Evolutionary conservation across 768 basidiomycete genomes (phyloP).

Genomic region (Suillus hirtellus): DNA sequence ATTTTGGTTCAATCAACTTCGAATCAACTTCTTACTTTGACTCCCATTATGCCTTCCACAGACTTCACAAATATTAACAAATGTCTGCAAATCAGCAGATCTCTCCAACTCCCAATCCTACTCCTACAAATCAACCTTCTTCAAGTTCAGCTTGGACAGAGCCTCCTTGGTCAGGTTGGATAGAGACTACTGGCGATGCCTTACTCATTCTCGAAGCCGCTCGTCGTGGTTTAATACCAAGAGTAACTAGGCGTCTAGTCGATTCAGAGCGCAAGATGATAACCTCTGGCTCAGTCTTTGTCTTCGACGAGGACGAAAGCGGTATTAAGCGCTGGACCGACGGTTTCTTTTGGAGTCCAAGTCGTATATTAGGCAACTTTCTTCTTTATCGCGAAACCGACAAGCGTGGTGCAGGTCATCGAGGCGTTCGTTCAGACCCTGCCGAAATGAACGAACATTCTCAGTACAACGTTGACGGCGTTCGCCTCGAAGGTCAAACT

Average conservation of each 20-base stretch:
- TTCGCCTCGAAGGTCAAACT: slow-evolving; percentile 39
- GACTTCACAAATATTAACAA: slow-evolving; percentile 22
- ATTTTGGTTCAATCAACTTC: slow-evolving; percentile 39
- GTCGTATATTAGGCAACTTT: slow-evolving; percentile 91
- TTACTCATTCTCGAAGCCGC: slow-evolving; percentile 97
- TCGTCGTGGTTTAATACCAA: slow-evolving; percentile 83
- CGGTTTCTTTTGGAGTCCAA: slow-evolving; percentile 95
- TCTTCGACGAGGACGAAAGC: slow-evolving; percentile 96
- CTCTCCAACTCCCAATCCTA: slow-evolving; percentile 21
- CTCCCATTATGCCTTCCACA: slow-evolving; percentile 18
- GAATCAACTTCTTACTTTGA: slow-evolving; percentile 25
- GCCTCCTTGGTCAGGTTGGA: slow-evolving; percentile 92
- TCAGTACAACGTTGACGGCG: slow-evolving; percentile 36
- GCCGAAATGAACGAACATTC: slow-evolving; percentile 40
- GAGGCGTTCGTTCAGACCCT: slow-evolving; percentile 47
- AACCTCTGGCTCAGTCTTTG: slow-evolving; percentile 90
- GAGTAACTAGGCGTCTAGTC: slow-evolving; percentile 88
- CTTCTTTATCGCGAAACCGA: slow-evolving; percentile 94
- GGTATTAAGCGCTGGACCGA: slow-evolving; percentile 99
- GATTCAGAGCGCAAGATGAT: slow-evolving; percentile 94
- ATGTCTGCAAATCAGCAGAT: slow-evolving; percentile 35
- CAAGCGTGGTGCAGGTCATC: slow-evolving; percentile 69
- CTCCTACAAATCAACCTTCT: slow-evolving; percentile 31
- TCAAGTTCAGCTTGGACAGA: slow-evolving; percentile 66
- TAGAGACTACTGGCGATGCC: slow-evolving; percentile 93